Evolutionary conservation across 768 basidiomycete species (phyloP).

Genomic region (Gloeopeniophorella convolvens): DNA sequence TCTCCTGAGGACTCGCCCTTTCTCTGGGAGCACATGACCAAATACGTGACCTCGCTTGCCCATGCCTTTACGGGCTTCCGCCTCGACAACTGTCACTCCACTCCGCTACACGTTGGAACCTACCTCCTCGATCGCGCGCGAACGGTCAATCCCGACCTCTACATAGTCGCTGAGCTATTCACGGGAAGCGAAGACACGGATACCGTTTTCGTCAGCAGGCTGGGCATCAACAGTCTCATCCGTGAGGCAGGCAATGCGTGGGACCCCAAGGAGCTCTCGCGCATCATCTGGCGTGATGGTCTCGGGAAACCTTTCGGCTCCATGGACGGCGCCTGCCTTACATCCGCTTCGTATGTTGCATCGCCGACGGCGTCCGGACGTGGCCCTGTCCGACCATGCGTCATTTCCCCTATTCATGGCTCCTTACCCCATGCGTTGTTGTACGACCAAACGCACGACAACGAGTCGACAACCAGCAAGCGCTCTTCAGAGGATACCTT

Average conservation of each 20-base stretch:
- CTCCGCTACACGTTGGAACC: slow-evolving; percentile 95
- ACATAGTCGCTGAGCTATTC: slow-evolving; percentile 95
- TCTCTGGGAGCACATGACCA: slow-evolving; percentile 85
- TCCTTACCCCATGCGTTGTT: slow-evolving; percentile 88
- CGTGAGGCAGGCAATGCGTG: slow-evolving; percentile 90
- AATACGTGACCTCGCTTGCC: slow-evolving; percentile 78
- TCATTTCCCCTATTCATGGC: slow-evolving; percentile 77
- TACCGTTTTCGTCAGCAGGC: slow-evolving; percentile 77
- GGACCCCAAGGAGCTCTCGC: slow-evolving; percentile 86
- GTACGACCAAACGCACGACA: slow-evolving; percentile 97
- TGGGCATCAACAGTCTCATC: slow-evolving; percentile 91
- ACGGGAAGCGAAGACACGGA: slow-evolving; percentile 96
- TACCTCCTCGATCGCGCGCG: slow-evolving; percentile 88
- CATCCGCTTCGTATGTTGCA: slow-evolving; percentile 51
- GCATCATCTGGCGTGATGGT: slow-evolving; percentile 84
- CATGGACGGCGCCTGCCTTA: slow-evolving; percentile 87
- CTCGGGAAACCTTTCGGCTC: slow-evolving; percentile 94
- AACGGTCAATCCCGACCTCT: slow-evolving; percentile 84
- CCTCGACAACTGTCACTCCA: slow-evolving; percentile 98
- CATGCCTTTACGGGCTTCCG: slow-evolving; percentile 90
- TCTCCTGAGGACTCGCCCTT: slow-evolving; percentile 48
- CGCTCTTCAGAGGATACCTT: slow-evolving; percentile 92
- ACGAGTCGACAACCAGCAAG: slow-evolving; percentile 86
- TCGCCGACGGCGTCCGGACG: slow-evolving; percentile 78
- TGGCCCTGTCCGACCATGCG: slow-evolving; percentile 66